A percentile compares a stretch with the other conserved stretches of the same genome.
phyloP scores from a whole-genome alignment of 2,329 filamentous ascomycete genomes.

The Calonectria montana region DNA sequence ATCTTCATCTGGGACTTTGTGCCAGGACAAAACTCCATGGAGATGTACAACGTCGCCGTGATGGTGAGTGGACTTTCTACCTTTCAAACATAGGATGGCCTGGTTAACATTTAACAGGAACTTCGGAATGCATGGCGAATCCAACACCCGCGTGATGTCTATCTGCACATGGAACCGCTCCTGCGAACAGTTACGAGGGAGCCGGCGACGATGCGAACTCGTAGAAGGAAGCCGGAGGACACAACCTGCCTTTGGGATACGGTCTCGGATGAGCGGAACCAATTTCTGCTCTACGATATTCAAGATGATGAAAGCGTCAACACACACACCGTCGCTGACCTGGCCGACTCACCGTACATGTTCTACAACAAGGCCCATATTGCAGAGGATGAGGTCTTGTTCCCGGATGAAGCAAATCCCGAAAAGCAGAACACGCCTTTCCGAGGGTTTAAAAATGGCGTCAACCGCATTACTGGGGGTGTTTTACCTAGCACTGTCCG shows the following conservation, averaged over 20 bases:
- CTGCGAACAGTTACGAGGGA: conserved; percentile 37
- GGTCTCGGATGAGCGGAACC: conserved; percentile 28
- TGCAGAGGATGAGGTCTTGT: conserved; percentile 40
- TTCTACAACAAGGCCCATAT: conserved; percentile 43
- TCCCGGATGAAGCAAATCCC: conserved; percentile 35
- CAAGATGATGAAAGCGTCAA: conserved; percentile 11
- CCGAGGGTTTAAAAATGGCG: conserved; percentile 35
- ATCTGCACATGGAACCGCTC: conserved; percentile 37
- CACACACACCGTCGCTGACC: background rate
- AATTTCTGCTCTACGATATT: conserved; percentile 30
- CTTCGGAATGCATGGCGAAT: conserved; percentile 43
- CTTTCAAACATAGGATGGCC: background rate
- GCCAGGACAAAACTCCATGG: conserved; percentile 26
- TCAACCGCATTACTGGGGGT: conserved; percentile 32
- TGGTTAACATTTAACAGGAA: conserved; percentile 28
- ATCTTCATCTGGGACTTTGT: conserved; percentile 44
- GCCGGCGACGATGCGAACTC: conserved; percentile 36
- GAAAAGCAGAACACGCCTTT: conserved; percentile 33
- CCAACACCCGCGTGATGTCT: conserved; percentile 34
- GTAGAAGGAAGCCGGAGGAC: conserved; percentile 38
- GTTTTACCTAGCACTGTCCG: conserved; percentile 23
- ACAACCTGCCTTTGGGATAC: conserved; percentile 39
- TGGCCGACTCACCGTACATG: conserved; percentile 27
- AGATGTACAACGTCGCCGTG: conserved; percentile 35
- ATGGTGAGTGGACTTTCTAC: conserved; percentile 14